Base-by-base conservation (phyloP, 768 basidiomycete genomes). In the Suillus americanus region DNA sequence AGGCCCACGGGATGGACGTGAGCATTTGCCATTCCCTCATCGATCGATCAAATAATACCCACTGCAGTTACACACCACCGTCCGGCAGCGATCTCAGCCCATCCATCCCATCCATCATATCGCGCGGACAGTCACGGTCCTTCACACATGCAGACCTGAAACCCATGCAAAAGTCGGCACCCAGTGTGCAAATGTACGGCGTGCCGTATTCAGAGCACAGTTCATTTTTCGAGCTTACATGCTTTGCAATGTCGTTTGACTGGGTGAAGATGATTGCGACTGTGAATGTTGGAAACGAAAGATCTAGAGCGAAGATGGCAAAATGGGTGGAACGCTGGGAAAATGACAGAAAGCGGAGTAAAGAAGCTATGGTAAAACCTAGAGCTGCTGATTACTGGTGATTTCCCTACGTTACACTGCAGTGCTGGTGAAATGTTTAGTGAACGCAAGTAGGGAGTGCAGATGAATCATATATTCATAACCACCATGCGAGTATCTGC, bases 1-100 rank as follows among this genome's bases (percentile, higher is more conserved):
- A 80, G 96, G 64, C 97, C 97, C 0, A 99, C 97, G 0, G 97
- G 97, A 41, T 99, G 97, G 97, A 92, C 94, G 87, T 97, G 65
- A 73, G 92, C n/a, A 3, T 41, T 37, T 40, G 18, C 73, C 61
- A 46, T 53, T 23, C 23, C 13, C 30, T 55, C 25, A 30, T 13
- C 37, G 33, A 23, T 30, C 63, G 28, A 48, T 18, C 64, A 35
- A 35, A 51, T 20, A 28, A 14, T 14, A 30, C 14, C 48, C 18
- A 57, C 50, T 35, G 20, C 63, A 93, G 92, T 30, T 94, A 86
- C 69, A 81, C 87, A 1, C 87, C 85, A 25, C 85, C 91, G 1
- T 79, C 85, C 0, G 89, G 91, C 1, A 85, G 83, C 37, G 82
- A 89, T 68, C 81, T 82, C 56, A 72, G 83, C 3, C 89, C 91